phyloP scores from a whole-genome alignment of 805 yeast species.

The Jamesozyma rosinii region DNA sequence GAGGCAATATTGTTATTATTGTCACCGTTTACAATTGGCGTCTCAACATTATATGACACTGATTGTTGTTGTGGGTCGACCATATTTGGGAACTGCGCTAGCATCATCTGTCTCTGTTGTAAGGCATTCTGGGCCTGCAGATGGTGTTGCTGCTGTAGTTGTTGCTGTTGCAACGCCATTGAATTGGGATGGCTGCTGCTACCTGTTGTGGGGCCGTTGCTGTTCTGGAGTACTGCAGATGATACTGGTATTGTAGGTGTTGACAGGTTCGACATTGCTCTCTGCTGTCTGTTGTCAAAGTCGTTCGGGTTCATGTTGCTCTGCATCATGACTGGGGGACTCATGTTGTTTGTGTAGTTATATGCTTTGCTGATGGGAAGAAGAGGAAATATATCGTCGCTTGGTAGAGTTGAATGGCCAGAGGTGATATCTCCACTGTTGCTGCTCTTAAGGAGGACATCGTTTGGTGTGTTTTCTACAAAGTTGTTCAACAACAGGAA shows the following conservation, averaged over 20 bases:
- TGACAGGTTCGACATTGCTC: conserved; percentile 14
- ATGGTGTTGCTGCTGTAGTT: not conserved
- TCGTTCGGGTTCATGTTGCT: not conserved
- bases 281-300: not conserved
- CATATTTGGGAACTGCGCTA: not conserved
- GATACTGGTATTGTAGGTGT: not conserved
- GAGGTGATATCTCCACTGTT: not conserved
- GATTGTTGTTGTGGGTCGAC: conserved; percentile 1
- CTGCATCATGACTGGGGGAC: not conserved
- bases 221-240: not conserved
- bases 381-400: conserved; percentile 7
- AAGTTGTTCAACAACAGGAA: conserved; percentile 42
- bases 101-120: conserved; percentile 18
- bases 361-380: conserved; percentile 1
- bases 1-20: not conserved
- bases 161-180: not conserved
- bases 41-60: no score
- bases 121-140: conserved; percentile 17
- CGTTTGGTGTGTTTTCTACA: conserved; percentile 30
- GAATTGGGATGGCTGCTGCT: not conserved
- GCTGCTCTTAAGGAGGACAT: conserved; percentile 13
- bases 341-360: not conserved
- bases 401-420: not conserved
- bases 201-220: not conserved
- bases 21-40: not conserved